These are phyloP conservation scores for Scortechinia acanthostroma DNA, from an alignment of 2,329 filamentous ascomycete species.

Conservation along the genomic window DNA sequence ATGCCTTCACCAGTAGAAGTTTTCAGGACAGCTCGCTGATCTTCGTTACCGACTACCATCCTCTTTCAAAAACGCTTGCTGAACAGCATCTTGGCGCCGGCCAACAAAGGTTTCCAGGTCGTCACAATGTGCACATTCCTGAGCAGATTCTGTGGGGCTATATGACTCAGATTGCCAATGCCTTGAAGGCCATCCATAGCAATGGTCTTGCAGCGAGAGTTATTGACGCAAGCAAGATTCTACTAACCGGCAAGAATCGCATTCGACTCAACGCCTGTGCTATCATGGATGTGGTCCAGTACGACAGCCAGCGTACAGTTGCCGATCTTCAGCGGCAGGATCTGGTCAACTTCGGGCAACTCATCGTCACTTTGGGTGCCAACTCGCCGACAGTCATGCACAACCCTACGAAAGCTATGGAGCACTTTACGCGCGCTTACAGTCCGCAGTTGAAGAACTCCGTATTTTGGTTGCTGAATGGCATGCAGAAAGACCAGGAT, in stretches of 20 bases:
- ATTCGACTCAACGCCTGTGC: constrained; percentile 59
- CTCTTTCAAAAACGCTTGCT: constrained; percentile 56
- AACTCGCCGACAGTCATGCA: constrained; percentile 44
- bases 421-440: constrained; percentile 51
- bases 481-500: constrained; percentile 22
- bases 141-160: constrained; percentile 62
- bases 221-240: constrained; percentile 54
- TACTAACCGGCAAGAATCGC: constrained; percentile 59
- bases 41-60: constrained; percentile 64
- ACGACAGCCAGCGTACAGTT: constrained; percentile 41
- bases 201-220: constrained; percentile 53
- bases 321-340: constrained; percentile 58
- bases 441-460: constrained; percentile 52
- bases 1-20: constrained; percentile 60
- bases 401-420: constrained; percentile 52
- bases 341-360: constrained; percentile 50
- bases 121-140: constrained; percentile 14
- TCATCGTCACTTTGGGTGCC: constrained; percentile 52
- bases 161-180: constrained; percentile 59
- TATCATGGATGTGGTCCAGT: constrained; percentile 57
- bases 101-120: background rate
- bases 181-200: constrained; percentile 55
- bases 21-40: constrained; percentile 66
- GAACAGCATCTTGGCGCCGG: constrained; percentile 44
- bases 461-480: constrained; percentile 51